phyloP scores from a whole-genome alignment of 352 stramenopile genomes.

The Hyaloperonospora arabidopsidis region DNA sequence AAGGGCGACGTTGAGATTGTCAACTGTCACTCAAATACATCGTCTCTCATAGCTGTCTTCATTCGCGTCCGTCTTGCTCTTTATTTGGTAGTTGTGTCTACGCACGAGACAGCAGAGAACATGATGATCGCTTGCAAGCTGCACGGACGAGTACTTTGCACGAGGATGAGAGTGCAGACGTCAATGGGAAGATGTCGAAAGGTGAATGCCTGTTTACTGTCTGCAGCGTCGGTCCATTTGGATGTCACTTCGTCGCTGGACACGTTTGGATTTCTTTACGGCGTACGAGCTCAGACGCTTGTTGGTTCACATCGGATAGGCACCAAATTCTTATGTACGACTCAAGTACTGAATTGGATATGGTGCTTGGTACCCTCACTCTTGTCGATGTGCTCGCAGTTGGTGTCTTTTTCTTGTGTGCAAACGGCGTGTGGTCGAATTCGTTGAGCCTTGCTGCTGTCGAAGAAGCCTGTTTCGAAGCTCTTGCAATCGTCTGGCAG shows the following conservation, averaged over 20 bases:
- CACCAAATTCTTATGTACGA: conserved; percentile 58
- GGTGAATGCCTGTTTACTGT: conserved; percentile 7
- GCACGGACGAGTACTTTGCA: conserved; percentile 38
- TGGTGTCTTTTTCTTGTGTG: conserved; percentile 67
- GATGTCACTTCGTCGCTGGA: conserved; percentile 42
- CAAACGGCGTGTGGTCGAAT: conserved; percentile 74
- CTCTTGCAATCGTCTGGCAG: conserved; percentile 77
- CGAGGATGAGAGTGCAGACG: conserved; percentile 19
- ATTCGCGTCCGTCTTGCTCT: no score
- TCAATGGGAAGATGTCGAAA: conserved; percentile 8
- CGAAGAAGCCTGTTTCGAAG: conserved; percentile 78
- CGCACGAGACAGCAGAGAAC: no score
- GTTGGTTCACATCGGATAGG: conserved; percentile 41
- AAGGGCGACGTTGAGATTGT: no score
- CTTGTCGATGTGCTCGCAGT: conserved; percentile 33
- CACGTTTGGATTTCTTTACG: conserved; percentile 36
- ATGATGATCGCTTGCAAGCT: conserved; percentile 54
- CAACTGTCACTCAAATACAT: no score
- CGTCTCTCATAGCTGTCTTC: no score
- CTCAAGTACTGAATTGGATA: not conserved
- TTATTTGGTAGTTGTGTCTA: no score
- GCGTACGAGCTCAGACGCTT: conserved; percentile 44
- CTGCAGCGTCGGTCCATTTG: conserved; percentile 24
- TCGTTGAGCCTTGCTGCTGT: conserved; percentile 69
- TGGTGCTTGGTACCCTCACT: not conserved